Evolutionary conservation across 495 filamentous ascomycete genomes (phyloP).

Genomic region (Aspergillus diversus): DNA sequence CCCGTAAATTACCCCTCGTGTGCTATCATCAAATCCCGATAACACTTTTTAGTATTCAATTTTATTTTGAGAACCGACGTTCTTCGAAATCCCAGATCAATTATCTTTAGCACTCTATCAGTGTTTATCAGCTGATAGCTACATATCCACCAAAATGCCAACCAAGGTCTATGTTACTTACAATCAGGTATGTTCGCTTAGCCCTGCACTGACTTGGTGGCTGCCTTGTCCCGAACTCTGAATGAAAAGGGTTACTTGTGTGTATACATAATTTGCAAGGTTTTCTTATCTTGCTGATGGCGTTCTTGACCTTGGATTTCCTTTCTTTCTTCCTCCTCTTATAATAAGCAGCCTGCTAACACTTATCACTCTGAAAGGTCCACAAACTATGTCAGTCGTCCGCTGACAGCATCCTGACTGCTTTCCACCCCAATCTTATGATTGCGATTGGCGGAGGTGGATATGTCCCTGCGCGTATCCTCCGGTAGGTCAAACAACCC

Average conservation of each 20-base stretch:
- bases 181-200: constrained; percentile 73
- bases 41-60: background rate
- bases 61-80: background rate
- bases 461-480: constrained; percentile 95
- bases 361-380: constrained; percentile 58
- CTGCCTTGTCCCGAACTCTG: background rate
- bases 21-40: constrained; percentile 4
- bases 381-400: constrained; percentile 94
- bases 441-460: constrained; percentile 98
- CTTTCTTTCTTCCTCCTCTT: background rate
- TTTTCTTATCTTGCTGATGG: background rate
- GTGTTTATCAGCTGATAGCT: too few relatives aligned
- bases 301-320: background rate
- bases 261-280: background rate
- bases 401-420: constrained; percentile 76
- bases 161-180: constrained; percentile 94
- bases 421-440: constrained; percentile 91
- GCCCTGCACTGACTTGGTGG: background rate
- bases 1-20: constrained; percentile 21
- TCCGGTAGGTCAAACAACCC: constrained; percentile 58
- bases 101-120: constrained; percentile 11
- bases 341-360: constrained; percentile 28
- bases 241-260: background rate
- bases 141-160: constrained; percentile 62
- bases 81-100: background rate